Conservation (phyloP, 2,329 filamentous ascomycete species). For the Tolypocladium ovalisporum region DNA sequence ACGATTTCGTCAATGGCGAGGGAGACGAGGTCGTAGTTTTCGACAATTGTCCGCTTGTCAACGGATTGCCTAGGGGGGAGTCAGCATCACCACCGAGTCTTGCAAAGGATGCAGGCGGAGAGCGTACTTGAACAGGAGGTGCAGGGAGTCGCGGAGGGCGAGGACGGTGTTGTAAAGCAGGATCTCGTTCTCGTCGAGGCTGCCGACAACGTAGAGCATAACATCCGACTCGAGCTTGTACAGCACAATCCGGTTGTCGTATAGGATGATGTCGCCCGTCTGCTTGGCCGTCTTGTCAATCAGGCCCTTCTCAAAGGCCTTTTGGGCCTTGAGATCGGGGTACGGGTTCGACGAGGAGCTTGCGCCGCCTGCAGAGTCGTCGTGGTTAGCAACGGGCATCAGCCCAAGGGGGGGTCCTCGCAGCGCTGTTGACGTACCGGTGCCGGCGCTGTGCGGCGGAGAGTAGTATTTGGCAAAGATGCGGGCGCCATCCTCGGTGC, state of each 20-base stretch:
- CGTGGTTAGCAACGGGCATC: slow-evolving; percentile 19
- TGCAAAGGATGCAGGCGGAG: neutral
- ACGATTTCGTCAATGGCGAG: slow-evolving; percentile 92
- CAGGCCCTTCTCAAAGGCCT: slow-evolving; percentile 91
- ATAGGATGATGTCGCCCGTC: slow-evolving; percentile 90
- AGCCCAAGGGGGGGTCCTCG: slow-evolving; percentile 1
- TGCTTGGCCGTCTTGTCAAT: slow-evolving; percentile 94
- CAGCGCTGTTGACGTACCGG: slow-evolving; percentile 16
- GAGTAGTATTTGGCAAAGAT: slow-evolving; percentile 92
- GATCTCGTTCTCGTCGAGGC: slow-evolving; percentile 91
- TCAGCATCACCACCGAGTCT: slow-evolving; percentile 1
- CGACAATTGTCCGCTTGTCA: slow-evolving; percentile 94
- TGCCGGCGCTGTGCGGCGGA: slow-evolving; percentile 41
- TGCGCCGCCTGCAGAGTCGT: slow-evolving; percentile 21
- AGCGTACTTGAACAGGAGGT: slow-evolving; percentile 80
- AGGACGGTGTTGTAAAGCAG: slow-evolving; percentile 90
- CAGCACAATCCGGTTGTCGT: slow-evolving; percentile 90
- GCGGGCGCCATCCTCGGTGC: slow-evolving; percentile 78
- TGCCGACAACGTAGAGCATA: slow-evolving; percentile 88
- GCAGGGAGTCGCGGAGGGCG: slow-evolving; percentile 79
- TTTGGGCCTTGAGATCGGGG: slow-evolving; percentile 83
- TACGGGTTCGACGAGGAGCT: slow-evolving; percentile 62
- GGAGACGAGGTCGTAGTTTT: slow-evolving; percentile 95
- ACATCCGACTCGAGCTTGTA: slow-evolving; percentile 98
- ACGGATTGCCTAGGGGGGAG: slow-evolving; percentile 65